Evolutionary conservation across 805 yeast species (phyloP), one percentile per base, ranked within the genome.

Genomic region (Kurtzmaniella cleridarum): DNA sequence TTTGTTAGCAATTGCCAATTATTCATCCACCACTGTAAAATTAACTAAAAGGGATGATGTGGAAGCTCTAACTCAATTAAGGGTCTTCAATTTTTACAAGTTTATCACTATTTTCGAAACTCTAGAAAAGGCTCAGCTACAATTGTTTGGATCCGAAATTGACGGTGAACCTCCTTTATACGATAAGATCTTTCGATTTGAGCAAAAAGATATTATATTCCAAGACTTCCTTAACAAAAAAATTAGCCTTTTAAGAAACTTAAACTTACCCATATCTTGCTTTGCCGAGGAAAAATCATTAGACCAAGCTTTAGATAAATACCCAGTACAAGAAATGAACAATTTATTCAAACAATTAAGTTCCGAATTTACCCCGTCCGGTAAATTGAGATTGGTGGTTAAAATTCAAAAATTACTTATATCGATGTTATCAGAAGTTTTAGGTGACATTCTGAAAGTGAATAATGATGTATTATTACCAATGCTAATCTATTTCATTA

Each of bases 391-490:
- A 17, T 41, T 47, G 20, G 50, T 68, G 17, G 62, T 60, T 12
- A 44, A 48, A 1, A 48, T 65, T 18, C 73, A 68, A 39, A 66
- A 64, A 42, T 42, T 42, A 26, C 40, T 64, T 23, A 52, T 64
- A 32, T 17, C 38, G 31, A 38, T 52, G 18, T 39, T 47, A 26
- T 45, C 47, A 23, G 41, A 44, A 24, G 28, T 42, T 11, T 24
- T 27, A 20, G 31, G 27, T 8, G 33, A 35, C 20, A 38, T 50
- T 11, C 42, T 53, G 1, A 44, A 41, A 17, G 35, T 43, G 35
- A 64, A 58, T 48, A 67, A 65, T 46, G 73, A 68, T 41, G 41
- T 63, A n/a, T 50, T 68, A 28, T 53, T 68, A 31, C 73, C 73
- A 3, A 51, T 62, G 5, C 51, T 68, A 41, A 67, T 68, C 18